A percentile compares a stretch with the other conserved stretches of the same genome.
phyloP scores from a whole-genome alignment of 495 filamentous ascomycete genomes.

The Aspergillus nidulans region DNA sequence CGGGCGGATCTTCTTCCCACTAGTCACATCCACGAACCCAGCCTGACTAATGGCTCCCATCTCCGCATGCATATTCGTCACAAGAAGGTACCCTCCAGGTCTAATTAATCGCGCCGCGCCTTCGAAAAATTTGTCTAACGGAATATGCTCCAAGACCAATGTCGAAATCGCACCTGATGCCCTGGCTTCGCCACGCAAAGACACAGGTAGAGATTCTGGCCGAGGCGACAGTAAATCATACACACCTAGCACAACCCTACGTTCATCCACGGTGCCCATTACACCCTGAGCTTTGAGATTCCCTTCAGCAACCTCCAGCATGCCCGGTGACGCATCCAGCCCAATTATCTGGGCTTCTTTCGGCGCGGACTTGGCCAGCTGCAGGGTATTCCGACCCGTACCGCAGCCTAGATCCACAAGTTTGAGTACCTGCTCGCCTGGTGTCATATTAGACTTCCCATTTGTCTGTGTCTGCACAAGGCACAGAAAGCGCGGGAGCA shows the following conservation, averaged over 20 bases:
- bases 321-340: conserved; percentile 47
- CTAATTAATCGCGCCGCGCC: conserved; percentile 44
- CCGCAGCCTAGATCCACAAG: conserved; percentile 63
- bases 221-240: conserved; percentile 30
- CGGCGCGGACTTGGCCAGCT: conserved; percentile 38
- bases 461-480: conserved; percentile 16
- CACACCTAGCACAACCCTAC: conserved; percentile 15
- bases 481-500: conserved; percentile 52
- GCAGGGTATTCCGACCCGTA: conserved; percentile 64
- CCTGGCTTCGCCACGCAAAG: conserved; percentile 13
- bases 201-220: conserved; percentile 5
- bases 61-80: conserved; percentile 72
- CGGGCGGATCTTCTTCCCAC: conserved; percentile 58
- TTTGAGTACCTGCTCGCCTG: conserved; percentile 21
- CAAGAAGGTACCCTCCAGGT: conserved; percentile 49
- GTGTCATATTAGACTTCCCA: conserved; percentile 8
- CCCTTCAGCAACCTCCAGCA: conserved; percentile 53
- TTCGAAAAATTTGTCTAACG: conserved; percentile 53
- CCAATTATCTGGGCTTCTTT: conserved; percentile 33
- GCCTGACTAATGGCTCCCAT: conserved; percentile 64
- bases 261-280: not conserved
- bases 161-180: conserved; percentile 56
- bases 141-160: conserved; percentile 66
- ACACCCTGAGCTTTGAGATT: not conserved
- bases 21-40: conserved; percentile 57